Base-by-base conservation (phyloP, 805 yeast genomes). In the Citeromyces matritensis region DNA sequence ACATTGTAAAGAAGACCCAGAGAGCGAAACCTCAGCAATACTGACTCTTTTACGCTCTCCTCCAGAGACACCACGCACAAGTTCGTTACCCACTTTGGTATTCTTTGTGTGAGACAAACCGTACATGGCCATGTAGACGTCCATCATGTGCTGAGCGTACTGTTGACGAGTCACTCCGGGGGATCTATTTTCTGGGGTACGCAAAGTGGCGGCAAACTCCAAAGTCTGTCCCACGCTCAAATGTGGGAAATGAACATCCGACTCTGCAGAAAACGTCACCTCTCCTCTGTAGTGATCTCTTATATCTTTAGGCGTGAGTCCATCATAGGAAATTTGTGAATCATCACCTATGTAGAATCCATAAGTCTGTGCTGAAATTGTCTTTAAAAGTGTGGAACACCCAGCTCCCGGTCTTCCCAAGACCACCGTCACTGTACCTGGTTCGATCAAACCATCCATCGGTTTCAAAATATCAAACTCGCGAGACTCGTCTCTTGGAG, bases 321-420 rank as follows among this genome's bases (percentile, higher is more conserved):
- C 80, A 42, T 64, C 69, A 47, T 68, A 74, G 8, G 64, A 52
- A 23, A 73, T 56, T 5, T 40, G 38, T 2, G 79, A 60, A 23
- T 60, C 63, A 26, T 49, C 35, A 25, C 58, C 69, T 23, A 74
- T 42, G 23, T 63, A 46, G 47, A 69, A 71, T 37, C 82, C 82
- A 43, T 69, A 66, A 5, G 79, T 69, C 33, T 71, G 67, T 24
- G 73, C 48, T 25, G 76, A 57, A 26, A 74, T 57, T 4, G 79
- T 65, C 42, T 74, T 74, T 42, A 76, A 55, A 31, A 75, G 54
- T 0, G 84, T 74, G 3, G 82, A 65, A 48, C 84, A 76, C 39
- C 85, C 84, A n/a, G 83, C 70, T 44, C 88, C 88, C 1, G 88
- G 88, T 51, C 86, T 66, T 35, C 91, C 88, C 29, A 79, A 56